A percentile compares a stretch with the other conserved stretches of the same genome.
Evolutionary conservation across 202 grass and related monocot genomes (phyloP).

Genomic region (Hordeum pubiflorum): DNA sequence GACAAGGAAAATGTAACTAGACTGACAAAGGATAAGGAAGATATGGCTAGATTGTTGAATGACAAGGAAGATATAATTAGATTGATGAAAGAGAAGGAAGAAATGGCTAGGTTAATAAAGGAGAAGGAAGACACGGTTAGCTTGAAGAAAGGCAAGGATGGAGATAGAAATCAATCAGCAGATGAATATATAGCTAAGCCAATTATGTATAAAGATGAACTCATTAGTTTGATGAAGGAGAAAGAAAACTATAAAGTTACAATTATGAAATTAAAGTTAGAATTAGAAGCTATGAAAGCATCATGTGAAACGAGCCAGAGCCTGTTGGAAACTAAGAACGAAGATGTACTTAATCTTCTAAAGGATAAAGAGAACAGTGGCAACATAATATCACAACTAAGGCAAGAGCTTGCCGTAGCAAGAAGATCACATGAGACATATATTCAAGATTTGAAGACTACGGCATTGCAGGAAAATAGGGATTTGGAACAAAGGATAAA

Average conservation of each 20-base stretch:
- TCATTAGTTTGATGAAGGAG: slow-evolving; percentile 22
- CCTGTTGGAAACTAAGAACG: slow-evolving; percentile 36
- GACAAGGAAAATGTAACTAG: slow-evolving; percentile 39
- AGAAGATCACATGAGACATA: slow-evolving; percentile 41
- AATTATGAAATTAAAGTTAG: slow-evolving; percentile 47
- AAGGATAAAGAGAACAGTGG: slow-evolving; percentile 55
- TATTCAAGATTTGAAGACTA: slow-evolving; percentile 42
- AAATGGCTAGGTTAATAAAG: slow-evolving; percentile 36
- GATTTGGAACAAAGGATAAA: slow-evolving; percentile 43
- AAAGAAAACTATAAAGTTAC: slow-evolving; percentile 39
- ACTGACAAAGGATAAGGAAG: slow-evolving; percentile 47
- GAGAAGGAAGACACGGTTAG: slow-evolving; percentile 32
- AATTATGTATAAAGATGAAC: slow-evolving; percentile 27
- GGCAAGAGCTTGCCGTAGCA: slow-evolving; percentile 46
- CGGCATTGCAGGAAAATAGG: slow-evolving; percentile 28
- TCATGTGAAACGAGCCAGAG: slow-evolving; percentile 32
- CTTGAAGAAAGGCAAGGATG: slow-evolving; percentile 35
- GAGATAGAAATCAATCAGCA: background rate
- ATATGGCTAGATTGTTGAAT: slow-evolving; percentile 42
- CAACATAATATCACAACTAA: slow-evolving; percentile 53
- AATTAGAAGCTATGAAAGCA: slow-evolving; percentile 49
- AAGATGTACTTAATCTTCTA: slow-evolving; percentile 36
- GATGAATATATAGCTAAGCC: slow-evolving; percentile 21
- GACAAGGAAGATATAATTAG: slow-evolving; percentile 55
- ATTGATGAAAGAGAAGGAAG: slow-evolving; percentile 51